Base-by-base conservation (phyloP, 176 grass and related monocot species). In the Aechmea fasciata region DNA sequence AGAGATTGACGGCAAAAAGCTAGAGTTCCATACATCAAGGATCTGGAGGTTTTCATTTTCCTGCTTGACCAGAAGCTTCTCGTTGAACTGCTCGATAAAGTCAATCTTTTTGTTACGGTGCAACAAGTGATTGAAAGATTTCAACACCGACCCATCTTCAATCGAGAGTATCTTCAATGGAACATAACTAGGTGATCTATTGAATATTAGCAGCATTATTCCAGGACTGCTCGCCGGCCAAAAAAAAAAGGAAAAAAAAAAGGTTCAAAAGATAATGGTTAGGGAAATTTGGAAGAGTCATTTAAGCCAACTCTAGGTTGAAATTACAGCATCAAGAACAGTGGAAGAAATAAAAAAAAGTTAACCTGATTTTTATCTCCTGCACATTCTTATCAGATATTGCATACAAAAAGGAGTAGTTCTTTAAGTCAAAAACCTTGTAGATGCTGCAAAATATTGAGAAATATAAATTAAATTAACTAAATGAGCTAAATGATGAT, bases 141-240 rank as follows among this genome's bases (percentile, higher is more conserved):
- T 99, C 69, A 99, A 69, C 70, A 80, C 79, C 18, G 78, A 90
- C 57, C 94, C 94, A 72, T 99, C 89, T 84, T 99, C 94, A 64
- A 99, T 99, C 2, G 94, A 99, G 64, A 99, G 79, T 90, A 99
- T 99, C 77, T 85, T 88, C 71, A 99, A 72, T 67, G 94, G 94
- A 77, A 99, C 94, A 82, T 77, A 81, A 89, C 87, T 75, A 11
- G 89, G 66, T 8, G 66, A 77, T 82, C 87, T 80, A 49, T 99
- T 81, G 72, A 90, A 99, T 82, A 99, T 99, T 80, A 99, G 74
- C 26, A 99, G 83, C 94, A 99, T 99, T 72, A 99, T 93, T 90
- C 94, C 89, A 51, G 94, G 94, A 57, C 94, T 99, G 89, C 55
- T 61, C 15, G 20, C 55, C n/a, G 10, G 20, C 15, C 55, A 61